A percentile compares a stretch with the other conserved stretches of the same genome.
phyloP scores from a whole-genome alignment of 1,284 basidiomycete genomes.

The Laetiporus sulphureus region DNA sequence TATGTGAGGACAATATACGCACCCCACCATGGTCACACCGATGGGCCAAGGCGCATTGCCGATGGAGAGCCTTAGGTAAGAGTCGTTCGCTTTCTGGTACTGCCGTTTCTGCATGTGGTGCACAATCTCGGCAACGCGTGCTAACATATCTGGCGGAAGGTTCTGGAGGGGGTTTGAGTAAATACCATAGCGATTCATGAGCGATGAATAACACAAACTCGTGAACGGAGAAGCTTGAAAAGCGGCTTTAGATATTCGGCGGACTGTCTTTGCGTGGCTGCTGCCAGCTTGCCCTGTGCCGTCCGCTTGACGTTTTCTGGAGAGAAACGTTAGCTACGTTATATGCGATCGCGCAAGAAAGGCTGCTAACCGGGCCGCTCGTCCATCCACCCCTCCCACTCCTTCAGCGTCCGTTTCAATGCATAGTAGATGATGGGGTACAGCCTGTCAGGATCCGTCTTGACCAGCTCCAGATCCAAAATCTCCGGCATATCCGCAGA shows the following conservation, averaged over 20 bases:
- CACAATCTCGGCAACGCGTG: slow-evolving; percentile 90
- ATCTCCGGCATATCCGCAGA: slow-evolving; percentile 51
- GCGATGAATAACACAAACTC: slow-evolving; percentile 45
- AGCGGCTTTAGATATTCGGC: slow-evolving; percentile 96
- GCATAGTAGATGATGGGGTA: slow-evolving; percentile 98
- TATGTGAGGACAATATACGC: slow-evolving; percentile 27
- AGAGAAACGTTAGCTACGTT: too few relatives aligned
- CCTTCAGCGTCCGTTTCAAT: slow-evolving; percentile 86
- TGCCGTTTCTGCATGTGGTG: slow-evolving; percentile 93
- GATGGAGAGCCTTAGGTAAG: slow-evolving; percentile 93
- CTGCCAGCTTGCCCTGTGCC: slow-evolving; percentile 88
- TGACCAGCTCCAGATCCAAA: slow-evolving; percentile 78
- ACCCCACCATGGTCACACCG: slow-evolving; percentile 99
- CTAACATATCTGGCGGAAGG: slow-evolving; percentile 81
- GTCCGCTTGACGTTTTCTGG: slow-evolving; percentile 76
- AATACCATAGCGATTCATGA: background rate
- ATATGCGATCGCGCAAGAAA: too few relatives aligned
- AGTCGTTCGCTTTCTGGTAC: slow-evolving; percentile 94
- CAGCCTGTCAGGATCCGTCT: slow-evolving; percentile 91
- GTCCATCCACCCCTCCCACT: slow-evolving; percentile 95
- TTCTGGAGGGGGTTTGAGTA: slow-evolving; percentile 38
- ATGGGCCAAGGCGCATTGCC: slow-evolving; percentile 99
- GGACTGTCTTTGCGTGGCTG: slow-evolving; percentile 93
- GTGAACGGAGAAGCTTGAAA: slow-evolving; percentile 83
- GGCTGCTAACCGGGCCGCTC: slow-evolving; percentile 69